These are phyloP conservation scores for Colletotrichum camelliae DNA, from an alignment of 2,329 filamentous ascomycete genomes.

Conservation along the genomic window DNA sequence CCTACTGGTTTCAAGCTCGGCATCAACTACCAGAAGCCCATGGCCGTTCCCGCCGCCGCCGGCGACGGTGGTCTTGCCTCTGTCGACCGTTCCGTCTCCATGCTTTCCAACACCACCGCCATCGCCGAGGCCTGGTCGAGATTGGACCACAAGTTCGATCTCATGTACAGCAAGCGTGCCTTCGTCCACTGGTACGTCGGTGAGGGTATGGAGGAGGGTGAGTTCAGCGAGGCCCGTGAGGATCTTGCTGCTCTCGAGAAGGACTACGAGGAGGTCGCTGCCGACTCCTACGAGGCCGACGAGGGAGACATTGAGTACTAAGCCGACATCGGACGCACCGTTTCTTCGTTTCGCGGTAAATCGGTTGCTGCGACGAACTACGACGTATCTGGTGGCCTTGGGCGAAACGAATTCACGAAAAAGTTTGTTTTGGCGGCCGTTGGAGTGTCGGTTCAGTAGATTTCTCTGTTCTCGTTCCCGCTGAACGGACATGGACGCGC, in stretches of 20 bases:
- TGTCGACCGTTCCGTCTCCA: constrained; percentile 69
- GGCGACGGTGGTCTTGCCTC: constrained; percentile 64
- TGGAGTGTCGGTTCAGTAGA: constrained; percentile 20
- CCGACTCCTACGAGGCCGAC: constrained; percentile 70
- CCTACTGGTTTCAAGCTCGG: constrained; percentile 78
- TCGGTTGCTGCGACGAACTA: constrained; percentile 7
- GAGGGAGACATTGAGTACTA: constrained; percentile 83
- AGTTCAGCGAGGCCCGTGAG: constrained; percentile 87
- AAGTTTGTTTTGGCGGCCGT: constrained; percentile 20
- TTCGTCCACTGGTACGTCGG: constrained; percentile 84
- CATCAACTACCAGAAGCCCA: constrained; percentile 76
- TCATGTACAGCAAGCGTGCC: constrained; percentile 80
- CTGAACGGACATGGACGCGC: constrained; percentile 14
- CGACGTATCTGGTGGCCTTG: background rate
- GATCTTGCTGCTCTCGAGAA: constrained; percentile 85
- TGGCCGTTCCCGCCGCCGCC: constrained; percentile 59
- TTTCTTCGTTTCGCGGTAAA: constrained; percentile 1
- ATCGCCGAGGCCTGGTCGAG: constrained; percentile 77
- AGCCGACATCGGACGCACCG: constrained; percentile 11
- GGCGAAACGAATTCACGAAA: constrained; percentile 17
- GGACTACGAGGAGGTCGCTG: constrained; percentile 86
- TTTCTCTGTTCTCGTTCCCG: constrained; percentile 18
- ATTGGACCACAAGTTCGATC: constrained; percentile 77
- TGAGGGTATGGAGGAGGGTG: constrained; percentile 91
- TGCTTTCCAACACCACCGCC: constrained; percentile 78